phyloP scores from a whole-genome alignment of 2,329 filamentous ascomycete genomes.

The Helotiales sp. region DNA sequence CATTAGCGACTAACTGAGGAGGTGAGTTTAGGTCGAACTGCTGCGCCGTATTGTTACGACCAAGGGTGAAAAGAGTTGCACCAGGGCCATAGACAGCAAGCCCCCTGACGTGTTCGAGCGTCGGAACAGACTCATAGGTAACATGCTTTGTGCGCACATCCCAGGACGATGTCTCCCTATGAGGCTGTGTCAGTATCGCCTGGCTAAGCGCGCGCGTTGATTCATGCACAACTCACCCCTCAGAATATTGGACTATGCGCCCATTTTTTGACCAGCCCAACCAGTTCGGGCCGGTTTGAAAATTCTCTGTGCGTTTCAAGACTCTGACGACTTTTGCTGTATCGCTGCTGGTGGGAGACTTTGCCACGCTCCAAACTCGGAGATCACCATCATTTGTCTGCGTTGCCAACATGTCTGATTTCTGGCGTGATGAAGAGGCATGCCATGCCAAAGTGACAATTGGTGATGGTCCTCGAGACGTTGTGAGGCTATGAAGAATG shows the following conservation, averaged over 20 bases:
- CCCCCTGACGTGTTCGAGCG: conserved; percentile 75
- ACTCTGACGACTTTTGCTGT: conserved; percentile 86
- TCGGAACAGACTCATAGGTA: conserved; percentile 84
- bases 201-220: conserved; percentile 50
- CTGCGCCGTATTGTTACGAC: conserved; percentile 84
- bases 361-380: conserved; percentile 94
- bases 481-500: conserved; percentile 89
- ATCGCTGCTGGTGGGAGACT: conserved; percentile 69
- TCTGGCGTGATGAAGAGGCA: conserved; percentile 91
- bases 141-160: conserved; percentile 98
- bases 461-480: conserved; percentile 78
- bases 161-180: conserved; percentile 88
- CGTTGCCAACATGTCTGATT: conserved; percentile 95
- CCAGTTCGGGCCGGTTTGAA: conserved; percentile 80
- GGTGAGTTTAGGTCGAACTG: conserved; percentile 92
- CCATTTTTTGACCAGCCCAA: conserved; percentile 99
- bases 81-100: conserved; percentile 87
- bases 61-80: conserved; percentile 89
- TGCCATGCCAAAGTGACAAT: conserved; percentile 92
- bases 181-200: conserved; percentile 37
- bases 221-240: conserved; percentile 66
- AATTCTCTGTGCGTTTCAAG: conserved; percentile 76
- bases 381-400: conserved; percentile 91
- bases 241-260: conserved; percentile 87
- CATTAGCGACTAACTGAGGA: conserved; percentile 77